Conservation (phyloP, 495 filamentous ascomycete species). For the Penicillium maclennaniae region DNA sequence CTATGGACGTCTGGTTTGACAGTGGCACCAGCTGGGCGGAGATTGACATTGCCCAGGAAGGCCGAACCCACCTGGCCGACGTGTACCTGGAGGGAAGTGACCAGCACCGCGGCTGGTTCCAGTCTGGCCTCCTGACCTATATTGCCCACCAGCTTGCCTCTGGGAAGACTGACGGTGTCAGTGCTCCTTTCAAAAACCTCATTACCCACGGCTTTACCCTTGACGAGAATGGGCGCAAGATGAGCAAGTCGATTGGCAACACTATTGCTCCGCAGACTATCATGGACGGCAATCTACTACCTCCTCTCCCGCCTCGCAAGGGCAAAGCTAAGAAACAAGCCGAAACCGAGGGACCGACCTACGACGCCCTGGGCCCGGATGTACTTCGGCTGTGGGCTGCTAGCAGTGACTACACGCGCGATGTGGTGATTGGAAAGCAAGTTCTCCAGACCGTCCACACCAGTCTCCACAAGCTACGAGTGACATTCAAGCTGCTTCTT, state of each 20-base stretch:
- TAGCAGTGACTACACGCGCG: conserved; percentile 83
- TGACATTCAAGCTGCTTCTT: conserved; percentile 81
- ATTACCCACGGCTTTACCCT: conserved; percentile 96
- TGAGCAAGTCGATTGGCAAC: conserved; percentile 98
- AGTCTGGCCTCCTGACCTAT: conserved; percentile 92
- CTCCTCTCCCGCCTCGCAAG: conserved; percentile 53
- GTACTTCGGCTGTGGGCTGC: conserved; percentile 91
- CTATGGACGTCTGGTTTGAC: conserved; percentile 99
- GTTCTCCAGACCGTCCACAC: conserved; percentile 71
- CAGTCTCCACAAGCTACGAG: conserved; percentile 76
- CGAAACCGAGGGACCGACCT: conserved; percentile 42
- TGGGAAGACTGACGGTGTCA: conserved; percentile 30
- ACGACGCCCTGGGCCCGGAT: conserved; percentile 69
- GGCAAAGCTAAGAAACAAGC: conserved; percentile 49
- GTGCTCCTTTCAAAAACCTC: conserved; percentile 73
- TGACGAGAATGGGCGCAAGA: conserved; percentile 85
- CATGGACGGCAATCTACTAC: conserved; percentile 71
- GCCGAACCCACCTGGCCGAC: conserved; percentile 62
- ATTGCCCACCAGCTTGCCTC: conserved; percentile 56
- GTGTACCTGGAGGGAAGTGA: conserved; percentile 92
- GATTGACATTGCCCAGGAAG: conserved; percentile 31
- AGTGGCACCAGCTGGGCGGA: conserved; percentile 92
- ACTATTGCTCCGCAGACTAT: conserved; percentile 75
- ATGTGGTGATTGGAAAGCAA: conserved; percentile 72
- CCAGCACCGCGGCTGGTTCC: conserved; percentile 98